Percentiles rank a stretch among this genome's conserved stretches.
phyloP scores from a whole-genome alignment of 495 filamentous ascomycete species.

The Wilcoxina mikolae region DNA sequence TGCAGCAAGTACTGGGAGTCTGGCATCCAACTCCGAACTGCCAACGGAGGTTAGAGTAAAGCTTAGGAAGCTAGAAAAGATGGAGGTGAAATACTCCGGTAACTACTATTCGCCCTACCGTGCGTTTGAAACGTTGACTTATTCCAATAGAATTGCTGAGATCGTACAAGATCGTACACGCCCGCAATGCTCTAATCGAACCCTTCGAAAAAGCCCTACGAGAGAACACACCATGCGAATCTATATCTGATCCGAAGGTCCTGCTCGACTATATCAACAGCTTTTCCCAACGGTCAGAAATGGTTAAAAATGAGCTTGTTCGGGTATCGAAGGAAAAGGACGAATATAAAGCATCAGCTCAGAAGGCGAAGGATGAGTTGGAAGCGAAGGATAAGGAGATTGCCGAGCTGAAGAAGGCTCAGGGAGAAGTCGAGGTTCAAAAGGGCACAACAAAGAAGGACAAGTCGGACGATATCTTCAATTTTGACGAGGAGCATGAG shows the following conservation, averaged over 20 bases:
- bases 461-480: slow-evolving; percentile 67
- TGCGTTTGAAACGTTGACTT: neutral
- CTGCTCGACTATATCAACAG: slow-evolving; percentile 91
- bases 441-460: slow-evolving; percentile 19
- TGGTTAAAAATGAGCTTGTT: slow-evolving; percentile 88
- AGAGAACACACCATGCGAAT: slow-evolving; percentile 80
- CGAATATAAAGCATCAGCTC: slow-evolving; percentile 56
- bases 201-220: slow-evolving; percentile 79
- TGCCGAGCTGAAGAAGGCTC: slow-evolving; percentile 24
- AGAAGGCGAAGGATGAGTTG: slow-evolving; percentile 44
- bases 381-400: slow-evolving; percentile 28
- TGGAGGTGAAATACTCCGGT: slow-evolving; percentile 82
- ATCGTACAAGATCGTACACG: slow-evolving; percentile 80
- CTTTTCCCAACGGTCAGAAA: slow-evolving; percentile 66
- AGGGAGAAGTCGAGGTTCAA: slow-evolving; percentile 12
- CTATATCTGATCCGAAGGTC: slow-evolving; percentile 69
- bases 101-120: slow-evolving; percentile 19
- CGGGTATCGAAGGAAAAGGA: slow-evolving; percentile 70
- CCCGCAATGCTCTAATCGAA: slow-evolving; percentile 69
- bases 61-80: slow-evolving; percentile 63
- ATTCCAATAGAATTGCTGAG: slow-evolving; percentile 57
- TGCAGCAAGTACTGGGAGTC: neutral
- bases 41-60: slow-evolving; percentile 56
- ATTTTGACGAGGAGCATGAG: slow-evolving; percentile 63
- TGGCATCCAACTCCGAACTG: slow-evolving; percentile 41